Percentiles rank a stretch among this genome's conserved stretches.
phyloP scores from a whole-genome alignment of 768 basidiomycete species.

The Termitomyces sp. region DNA sequence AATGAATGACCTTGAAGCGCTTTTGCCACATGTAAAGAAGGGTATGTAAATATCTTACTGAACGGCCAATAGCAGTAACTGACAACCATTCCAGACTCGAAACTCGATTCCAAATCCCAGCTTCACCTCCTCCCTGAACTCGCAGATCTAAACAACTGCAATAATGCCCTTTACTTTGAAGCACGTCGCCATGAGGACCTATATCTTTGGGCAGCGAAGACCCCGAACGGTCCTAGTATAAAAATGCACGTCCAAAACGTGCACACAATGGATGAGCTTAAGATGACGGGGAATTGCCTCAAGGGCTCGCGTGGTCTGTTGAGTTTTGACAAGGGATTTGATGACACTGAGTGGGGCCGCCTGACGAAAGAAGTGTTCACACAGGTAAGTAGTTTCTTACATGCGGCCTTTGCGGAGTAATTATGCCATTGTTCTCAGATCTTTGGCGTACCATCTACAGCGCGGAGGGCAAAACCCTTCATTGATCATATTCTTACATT shows the following conservation, averaged over 20 bases:
- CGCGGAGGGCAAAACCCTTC: conserved; percentile 92
- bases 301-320: conserved; percentile 91
- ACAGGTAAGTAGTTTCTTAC: conserved; percentile 52
- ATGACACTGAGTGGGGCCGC: conserved; percentile 80
- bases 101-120: conserved; percentile 95
- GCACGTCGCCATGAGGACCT: conserved; percentile 93
- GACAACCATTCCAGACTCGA: conserved; percentile 62
- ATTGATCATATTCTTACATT: conserved; percentile 97
- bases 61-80: neutral
- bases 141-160: conserved; percentile 95
- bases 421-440: conserved; percentile 48
- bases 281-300: conserved; percentile 98
- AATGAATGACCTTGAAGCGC: conserved; percentile 87
- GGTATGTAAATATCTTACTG: conserved; percentile 43
- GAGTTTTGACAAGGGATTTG: conserved; percentile 89
- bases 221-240: conserved; percentile 95
- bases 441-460: conserved; percentile 90
- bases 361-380: conserved; percentile 92
- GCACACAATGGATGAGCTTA: conserved; percentile 99
- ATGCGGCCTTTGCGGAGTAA: neutral
- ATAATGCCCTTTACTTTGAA: conserved; percentile 96
- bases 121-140: conserved; percentile 91
- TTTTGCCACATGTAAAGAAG: conserved; percentile 95
- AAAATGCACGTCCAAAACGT: conserved; percentile 98
- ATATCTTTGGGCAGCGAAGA: conserved; percentile 95